Evolutionary conservation across 495 filamentous ascomycete species (phyloP), one percentile per base, ranked within the genome.

Genomic region (Lasiosphaeriaceae sp.): DNA sequence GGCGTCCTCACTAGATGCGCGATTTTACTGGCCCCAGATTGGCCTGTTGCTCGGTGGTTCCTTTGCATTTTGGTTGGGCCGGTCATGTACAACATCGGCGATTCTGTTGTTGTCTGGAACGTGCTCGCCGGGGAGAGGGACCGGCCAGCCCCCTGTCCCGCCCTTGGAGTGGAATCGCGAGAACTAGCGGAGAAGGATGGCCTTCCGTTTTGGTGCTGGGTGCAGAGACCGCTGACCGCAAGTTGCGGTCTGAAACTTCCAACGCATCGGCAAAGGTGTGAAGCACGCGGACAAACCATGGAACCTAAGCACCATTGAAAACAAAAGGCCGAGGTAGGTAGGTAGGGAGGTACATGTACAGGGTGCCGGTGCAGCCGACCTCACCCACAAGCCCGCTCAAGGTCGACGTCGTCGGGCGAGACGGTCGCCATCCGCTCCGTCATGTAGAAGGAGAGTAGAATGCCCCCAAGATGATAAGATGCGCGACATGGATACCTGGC

Each of bases 11-110:
- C 9, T 41, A 31, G 52, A 48, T 66, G 64, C 66, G 66, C 56
- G 64, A 69, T 64, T 69, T 64, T 58, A 53, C 55, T 44, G 59
- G 54, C 50, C 50, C 20, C 19, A 45, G 29, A n/a, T 57, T 51
- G 37, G 11, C 46, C 14, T 47, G 11, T 17, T 46, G 23, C 41
- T 11, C 16, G 19, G 31, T 43, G n/a, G 44, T 44, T 34, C 45
- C 20, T 17, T 34, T 12, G 45, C n/a, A 49, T n/a, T 41, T 11
- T 41, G 12, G 34, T 26, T 7, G 34, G 24, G 23, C 47, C 41
- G n/a, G 47, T 23, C n/a, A 43, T 19, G 49, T 52, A n/a, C 23
- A 23, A 24, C 44, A 58, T 52, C 48, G 55, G 50, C 44, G 55
- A 47, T 58, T 34, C 31, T 52, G 26, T 24, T 35, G 23, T 48